Conservation (phyloP, 495 filamentous ascomycete species). For the Schizothecium vesticola region DNA sequence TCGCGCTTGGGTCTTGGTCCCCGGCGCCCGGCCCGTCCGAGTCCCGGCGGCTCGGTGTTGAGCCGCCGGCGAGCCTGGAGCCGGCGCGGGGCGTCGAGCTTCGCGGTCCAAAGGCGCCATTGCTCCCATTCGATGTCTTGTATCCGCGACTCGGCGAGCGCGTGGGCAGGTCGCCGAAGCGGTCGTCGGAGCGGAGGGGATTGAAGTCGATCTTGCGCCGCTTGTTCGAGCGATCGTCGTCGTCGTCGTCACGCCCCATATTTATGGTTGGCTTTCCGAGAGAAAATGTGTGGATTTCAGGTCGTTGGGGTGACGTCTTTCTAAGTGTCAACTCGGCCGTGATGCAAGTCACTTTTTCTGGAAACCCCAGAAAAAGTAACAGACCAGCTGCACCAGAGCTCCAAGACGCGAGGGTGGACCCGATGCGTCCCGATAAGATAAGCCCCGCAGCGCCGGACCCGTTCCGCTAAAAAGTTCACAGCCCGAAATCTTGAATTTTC, state of each 20-base stretch:
- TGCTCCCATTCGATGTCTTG: conserved; percentile 22
- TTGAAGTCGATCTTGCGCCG: conserved; percentile 58
- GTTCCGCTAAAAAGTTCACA: conserved; percentile 34
- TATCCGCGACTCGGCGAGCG: conserved; percentile 20
- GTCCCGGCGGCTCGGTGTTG: conserved; percentile 48
- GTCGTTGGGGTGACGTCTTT: neutral
- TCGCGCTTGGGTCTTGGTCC: conserved; percentile 40
- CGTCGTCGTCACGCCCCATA: conserved; percentile 35
- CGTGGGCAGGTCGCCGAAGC: conserved; percentile 53
- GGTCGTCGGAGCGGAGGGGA: conserved; percentile 49
- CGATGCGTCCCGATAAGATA: conserved; percentile 28
- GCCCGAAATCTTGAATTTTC: conserved; percentile 21
- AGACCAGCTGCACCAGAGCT: conserved; percentile 6
- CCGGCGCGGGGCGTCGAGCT: conserved; percentile 46
- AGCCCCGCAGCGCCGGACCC: conserved; percentile 22
- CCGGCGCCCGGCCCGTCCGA: conserved; percentile 49
- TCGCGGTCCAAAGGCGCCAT: conserved; percentile 35
- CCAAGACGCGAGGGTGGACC: neutral
- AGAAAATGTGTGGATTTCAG: neutral
- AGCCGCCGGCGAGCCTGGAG: conserved; percentile 33
- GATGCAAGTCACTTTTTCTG: neutral
- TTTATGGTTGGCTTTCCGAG: neutral
- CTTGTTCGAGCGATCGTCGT: conserved; percentile 52
- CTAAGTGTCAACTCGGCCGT: neutral
- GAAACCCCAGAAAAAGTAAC: neutral